phyloP scores from a whole-genome alignment of 306 rosid species.

The Vigna radiata region DNA sequence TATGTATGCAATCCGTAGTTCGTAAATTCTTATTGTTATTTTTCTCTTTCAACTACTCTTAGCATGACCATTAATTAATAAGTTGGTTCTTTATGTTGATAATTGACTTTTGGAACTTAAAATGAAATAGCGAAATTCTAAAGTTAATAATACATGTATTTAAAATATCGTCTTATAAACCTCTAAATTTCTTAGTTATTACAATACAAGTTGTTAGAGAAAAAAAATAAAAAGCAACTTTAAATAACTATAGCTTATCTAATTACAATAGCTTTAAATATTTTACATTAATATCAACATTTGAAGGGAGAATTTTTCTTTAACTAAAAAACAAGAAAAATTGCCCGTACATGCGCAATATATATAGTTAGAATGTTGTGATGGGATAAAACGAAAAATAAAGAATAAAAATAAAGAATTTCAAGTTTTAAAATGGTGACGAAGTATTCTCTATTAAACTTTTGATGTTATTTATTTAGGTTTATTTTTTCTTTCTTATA shows the following conservation, averaged over 20 bases:
- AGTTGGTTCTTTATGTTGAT: background rate
- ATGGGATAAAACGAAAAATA: background rate
- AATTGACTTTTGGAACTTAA: too few species aligned
- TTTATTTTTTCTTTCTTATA: too few species aligned
- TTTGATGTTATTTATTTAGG: too few species aligned
- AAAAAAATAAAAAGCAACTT: too few species aligned
- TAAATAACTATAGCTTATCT: background rate
- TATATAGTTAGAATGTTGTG: background rate
- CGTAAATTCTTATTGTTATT: background rate
- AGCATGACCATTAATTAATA: background rate
- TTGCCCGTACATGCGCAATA: background rate
- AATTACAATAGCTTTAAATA: background rate
- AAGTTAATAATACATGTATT: too few species aligned
- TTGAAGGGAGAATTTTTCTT: background rate
- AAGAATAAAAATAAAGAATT: background rate
- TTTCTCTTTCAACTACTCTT: background rate
- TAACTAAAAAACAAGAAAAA: background rate
- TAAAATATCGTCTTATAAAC: too few species aligned
- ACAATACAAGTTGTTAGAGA: too few species aligned
- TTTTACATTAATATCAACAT: too few species aligned
- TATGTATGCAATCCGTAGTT: too few species aligned
- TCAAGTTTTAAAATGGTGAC: background rate
- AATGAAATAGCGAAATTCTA: too few species aligned
- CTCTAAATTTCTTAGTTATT: too few species aligned
- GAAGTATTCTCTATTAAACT: too few species aligned